A percentile compares a stretch with the other conserved stretches of the same genome.
Evolutionary conservation across 2,329 filamentous ascomycete genomes (phyloP).

Genomic region (Hysterium pulicare): DNA sequence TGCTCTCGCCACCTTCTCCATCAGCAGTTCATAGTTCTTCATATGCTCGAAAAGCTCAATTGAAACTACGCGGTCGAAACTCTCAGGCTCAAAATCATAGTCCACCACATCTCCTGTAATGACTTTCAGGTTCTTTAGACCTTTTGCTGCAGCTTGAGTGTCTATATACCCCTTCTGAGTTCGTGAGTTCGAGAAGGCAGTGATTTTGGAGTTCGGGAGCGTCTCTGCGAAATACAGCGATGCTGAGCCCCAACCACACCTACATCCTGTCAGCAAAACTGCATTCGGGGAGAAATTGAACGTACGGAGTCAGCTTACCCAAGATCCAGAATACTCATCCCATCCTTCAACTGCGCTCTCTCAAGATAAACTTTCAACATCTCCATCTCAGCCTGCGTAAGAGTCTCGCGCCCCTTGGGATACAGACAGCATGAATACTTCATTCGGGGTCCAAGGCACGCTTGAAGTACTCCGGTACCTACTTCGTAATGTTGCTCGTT

Average conservation of each 20-base stretch:
- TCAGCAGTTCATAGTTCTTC: slow-evolving; percentile 69
- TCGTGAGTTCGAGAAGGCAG: slow-evolving; percentile 66
- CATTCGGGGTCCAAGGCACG: slow-evolving; percentile 65
- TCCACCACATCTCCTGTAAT: slow-evolving; percentile 66
- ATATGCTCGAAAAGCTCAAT: slow-evolving; percentile 75
- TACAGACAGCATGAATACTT: slow-evolving; percentile 71
- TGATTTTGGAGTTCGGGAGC: slow-evolving; percentile 60
- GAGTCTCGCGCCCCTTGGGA: slow-evolving; percentile 58
- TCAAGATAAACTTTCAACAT: slow-evolving; percentile 64
- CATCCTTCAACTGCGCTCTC: slow-evolving; percentile 57
- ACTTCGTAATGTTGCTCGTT: slow-evolving; percentile 73
- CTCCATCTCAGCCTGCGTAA: slow-evolving; percentile 62
- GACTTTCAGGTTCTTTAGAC: slow-evolving; percentile 58
- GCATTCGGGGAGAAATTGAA: slow-evolving; percentile 9
- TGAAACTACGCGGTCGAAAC: slow-evolving; percentile 64
- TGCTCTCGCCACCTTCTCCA: slow-evolving; percentile 59
- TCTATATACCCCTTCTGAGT: slow-evolving; percentile 69
- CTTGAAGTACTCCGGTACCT: slow-evolving; percentile 60
- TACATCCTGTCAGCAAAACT: slow-evolving; percentile 23
- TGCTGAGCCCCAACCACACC: slow-evolving; percentile 67
- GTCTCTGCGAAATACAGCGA: slow-evolving; percentile 64
- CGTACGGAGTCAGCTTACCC: slow-evolving; percentile 54
- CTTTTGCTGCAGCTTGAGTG: slow-evolving; percentile 52
- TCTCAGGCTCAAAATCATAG: slow-evolving; percentile 58
- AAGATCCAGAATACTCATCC: slow-evolving; percentile 61